A percentile compares a stretch with the other conserved stretches of the same genome.
phyloP scores from a whole-genome alignment of 106 monocot genomes.

The Phalaenopsis equestris region DNA sequence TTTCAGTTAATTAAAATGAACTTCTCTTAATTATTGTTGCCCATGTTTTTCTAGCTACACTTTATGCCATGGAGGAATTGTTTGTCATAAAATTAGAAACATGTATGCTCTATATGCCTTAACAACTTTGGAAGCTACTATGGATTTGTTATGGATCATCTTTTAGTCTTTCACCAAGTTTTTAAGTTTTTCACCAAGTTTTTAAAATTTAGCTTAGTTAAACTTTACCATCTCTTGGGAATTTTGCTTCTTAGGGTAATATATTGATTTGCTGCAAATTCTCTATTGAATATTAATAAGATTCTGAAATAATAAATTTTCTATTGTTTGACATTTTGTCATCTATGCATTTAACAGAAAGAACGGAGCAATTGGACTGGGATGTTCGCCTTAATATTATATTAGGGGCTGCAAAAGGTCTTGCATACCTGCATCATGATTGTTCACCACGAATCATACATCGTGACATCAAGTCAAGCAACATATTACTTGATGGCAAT shows the following conservation, averaged over 20 bases:
- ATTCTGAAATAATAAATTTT: neutral
- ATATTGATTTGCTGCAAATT: neutral
- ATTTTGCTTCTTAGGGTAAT: neutral
- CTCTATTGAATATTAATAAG: neutral
- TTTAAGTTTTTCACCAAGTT: neutral
- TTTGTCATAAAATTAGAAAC: neutral
- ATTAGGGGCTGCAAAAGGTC: conserved; percentile 90
- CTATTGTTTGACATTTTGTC: neutral
- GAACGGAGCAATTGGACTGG: conserved; percentile 84
- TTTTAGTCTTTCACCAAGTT: neutral
- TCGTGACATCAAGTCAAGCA: conserved; percentile 97
- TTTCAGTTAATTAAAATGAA: too few species aligned
- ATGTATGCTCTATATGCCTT: neutral
- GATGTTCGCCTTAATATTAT: conserved; percentile 91
- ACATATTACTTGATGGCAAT: conserved; percentile 93
- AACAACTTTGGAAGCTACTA: neutral
- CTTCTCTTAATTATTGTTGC: too few species aligned
- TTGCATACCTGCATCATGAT: conserved; percentile 97
- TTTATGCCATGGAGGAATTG: too few species aligned
- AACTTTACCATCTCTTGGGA: neutral
- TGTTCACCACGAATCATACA: conserved; percentile 97
- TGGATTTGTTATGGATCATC: neutral
- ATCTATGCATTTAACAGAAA: conserved; percentile 43
- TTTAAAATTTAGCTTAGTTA: neutral
- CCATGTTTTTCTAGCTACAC: too few species aligned